Evolutionary conservation across 495 filamentous ascomycete genomes (phyloP).

Genomic region (Penicillium ochrochloron): DNA sequence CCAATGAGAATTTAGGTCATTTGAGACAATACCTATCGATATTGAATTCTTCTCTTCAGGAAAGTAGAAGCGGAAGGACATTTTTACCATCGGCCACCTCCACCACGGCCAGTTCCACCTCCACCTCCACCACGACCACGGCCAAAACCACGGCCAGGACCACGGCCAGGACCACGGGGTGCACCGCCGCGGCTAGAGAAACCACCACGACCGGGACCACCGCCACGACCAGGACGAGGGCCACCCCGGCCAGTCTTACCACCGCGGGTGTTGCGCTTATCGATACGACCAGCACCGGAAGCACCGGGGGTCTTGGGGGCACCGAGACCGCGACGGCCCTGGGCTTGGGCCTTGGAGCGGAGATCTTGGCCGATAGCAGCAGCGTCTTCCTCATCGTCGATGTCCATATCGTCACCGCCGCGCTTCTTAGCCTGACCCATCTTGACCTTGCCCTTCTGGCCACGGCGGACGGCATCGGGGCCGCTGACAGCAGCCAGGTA

Average conservation of each 20-base stretch:
- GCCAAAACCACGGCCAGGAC: conserved; percentile 1
- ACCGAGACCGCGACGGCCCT: conserved; percentile 51
- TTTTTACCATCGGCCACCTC: background rate
- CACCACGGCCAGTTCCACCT: background rate
- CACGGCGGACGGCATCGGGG: conserved; percentile 78
- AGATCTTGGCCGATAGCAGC: conserved; percentile 35
- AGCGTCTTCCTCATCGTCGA: conserved; percentile 57
- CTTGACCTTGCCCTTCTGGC: conserved; percentile 84
- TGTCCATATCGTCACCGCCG: conserved; percentile 67
- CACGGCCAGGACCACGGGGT: conserved; percentile 9
- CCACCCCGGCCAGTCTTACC: conserved; percentile 32
- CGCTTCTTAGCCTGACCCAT: conserved; percentile 70
- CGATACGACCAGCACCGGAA: conserved; percentile 41
- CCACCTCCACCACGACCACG: conserved; percentile 5
- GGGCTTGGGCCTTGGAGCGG: conserved; percentile 25
- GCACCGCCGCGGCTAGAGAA: conserved; percentile 20
- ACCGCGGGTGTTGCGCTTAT: conserved; percentile 41
- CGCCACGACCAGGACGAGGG: conserved; percentile 19
- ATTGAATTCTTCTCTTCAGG: background rate
- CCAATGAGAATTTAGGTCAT: background rate
- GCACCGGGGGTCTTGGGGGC: conserved; percentile 49
- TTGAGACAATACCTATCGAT: background rate
- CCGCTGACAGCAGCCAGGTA: conserved; percentile 91
- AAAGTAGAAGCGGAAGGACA: background rate
- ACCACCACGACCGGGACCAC: conserved; percentile 25